Percentiles rank a stretch among this genome's conserved stretches.
phyloP scores from a whole-genome alignment of 108 stramenopile genomes.

The Conticribra weissflogii region DNA sequence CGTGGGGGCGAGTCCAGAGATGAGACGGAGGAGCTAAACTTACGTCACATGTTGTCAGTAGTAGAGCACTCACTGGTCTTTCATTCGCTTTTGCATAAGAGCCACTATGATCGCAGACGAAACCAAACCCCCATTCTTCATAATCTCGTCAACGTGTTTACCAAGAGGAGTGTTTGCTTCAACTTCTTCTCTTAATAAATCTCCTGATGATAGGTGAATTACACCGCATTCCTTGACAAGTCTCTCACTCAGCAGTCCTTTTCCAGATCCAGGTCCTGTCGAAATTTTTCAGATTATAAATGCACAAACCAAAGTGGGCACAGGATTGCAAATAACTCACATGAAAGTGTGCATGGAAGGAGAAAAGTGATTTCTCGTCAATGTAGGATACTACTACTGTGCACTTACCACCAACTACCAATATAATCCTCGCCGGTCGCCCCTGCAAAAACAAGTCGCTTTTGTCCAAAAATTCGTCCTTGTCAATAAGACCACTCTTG shows the following conservation, averaged over 20 bases:
- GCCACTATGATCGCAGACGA: constrained; percentile 79
- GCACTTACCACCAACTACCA: constrained; percentile 90
- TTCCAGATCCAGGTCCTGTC: constrained; percentile 88
- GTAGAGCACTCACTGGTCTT: constrained; percentile 34
- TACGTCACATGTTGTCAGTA: too few species aligned
- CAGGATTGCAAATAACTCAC: too few species aligned
- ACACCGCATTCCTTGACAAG: constrained; percentile 87
- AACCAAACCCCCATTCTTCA: constrained; percentile 88
- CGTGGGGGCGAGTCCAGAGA: too few species aligned
- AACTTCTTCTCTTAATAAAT: constrained; percentile 93
- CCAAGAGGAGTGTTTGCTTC: constrained; percentile 80
- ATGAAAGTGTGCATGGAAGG: neutral
- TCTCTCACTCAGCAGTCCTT: constrained; percentile 83
- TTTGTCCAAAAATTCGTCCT: constrained; percentile 64
- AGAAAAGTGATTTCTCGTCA: neutral
- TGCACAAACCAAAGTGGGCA: too few species aligned
- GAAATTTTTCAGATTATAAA: neutral
- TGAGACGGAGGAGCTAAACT: too few species aligned
- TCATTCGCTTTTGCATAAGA: constrained; percentile 82
- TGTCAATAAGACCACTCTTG: constrained; percentile 58
- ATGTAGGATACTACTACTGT: neutral
- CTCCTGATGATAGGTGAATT: constrained; percentile 93
- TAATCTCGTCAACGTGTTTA: constrained; percentile 81
- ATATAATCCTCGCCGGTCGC: constrained; percentile 79
- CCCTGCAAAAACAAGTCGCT: constrained; percentile 66